Conservation (phyloP, 2,329 filamentous ascomycete genomes). For the Akanthomyces dipterigenus region DNA sequence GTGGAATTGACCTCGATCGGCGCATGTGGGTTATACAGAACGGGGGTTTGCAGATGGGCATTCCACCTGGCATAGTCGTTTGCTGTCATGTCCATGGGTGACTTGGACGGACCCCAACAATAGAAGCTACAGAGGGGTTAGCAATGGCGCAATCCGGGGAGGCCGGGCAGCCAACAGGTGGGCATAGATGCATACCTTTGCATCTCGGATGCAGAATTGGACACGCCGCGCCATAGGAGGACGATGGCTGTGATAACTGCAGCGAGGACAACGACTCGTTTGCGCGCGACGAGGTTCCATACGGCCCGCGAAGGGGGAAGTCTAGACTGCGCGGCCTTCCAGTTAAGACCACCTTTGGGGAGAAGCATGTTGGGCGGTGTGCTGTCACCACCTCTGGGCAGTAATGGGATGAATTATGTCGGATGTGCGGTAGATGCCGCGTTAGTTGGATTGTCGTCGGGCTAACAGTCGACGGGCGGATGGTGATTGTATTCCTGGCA, state of each 20-base stretch:
- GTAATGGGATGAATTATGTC: background rate
- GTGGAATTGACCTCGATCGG: conserved; percentile 77
- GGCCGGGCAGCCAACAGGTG: background rate
- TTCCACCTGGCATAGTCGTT: conserved; percentile 92
- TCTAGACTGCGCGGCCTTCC: conserved; percentile 80
- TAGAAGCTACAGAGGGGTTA: conserved; percentile 62
- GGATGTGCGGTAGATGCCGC: background rate
- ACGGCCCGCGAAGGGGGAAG: conserved; percentile 71
- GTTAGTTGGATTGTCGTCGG: background rate
- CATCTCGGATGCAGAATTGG: conserved; percentile 75
- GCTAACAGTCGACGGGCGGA: background rate
- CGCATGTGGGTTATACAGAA: conserved; percentile 93
- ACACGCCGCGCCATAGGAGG: conserved; percentile 82
- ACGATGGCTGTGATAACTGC: conserved; percentile 64
- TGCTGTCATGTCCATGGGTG: conserved; percentile 90
- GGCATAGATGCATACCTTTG: conserved; percentile 60
- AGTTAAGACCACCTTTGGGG: conserved; percentile 81
- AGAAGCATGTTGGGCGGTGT: conserved; percentile 64
- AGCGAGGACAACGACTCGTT: conserved; percentile 69
- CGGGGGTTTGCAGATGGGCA: conserved; percentile 80
- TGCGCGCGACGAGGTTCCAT: conserved; percentile 64
- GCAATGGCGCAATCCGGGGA: background rate
- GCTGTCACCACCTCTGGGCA: background rate
- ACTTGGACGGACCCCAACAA: conserved; percentile 90
- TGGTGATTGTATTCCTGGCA: background rate